phyloP scores from a whole-genome alignment of 2,329 filamentous ascomycete species.

The Pyrenophora graminea region DNA sequence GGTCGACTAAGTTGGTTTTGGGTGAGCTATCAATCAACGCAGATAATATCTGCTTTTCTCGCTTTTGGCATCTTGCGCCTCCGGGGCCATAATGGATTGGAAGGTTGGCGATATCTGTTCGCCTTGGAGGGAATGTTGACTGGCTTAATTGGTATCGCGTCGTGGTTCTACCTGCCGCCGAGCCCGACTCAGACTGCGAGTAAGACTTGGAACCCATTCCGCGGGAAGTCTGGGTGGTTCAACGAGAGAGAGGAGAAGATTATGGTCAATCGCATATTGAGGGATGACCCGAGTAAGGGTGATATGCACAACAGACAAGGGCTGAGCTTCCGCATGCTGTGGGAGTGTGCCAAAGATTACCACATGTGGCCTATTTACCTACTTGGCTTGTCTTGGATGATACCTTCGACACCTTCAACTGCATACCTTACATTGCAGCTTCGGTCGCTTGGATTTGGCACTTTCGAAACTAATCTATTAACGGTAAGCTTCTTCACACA shows the following conservation, averaged over 20 bases:
- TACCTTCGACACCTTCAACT: constrained; percentile 38
- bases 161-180: constrained; percentile 48
- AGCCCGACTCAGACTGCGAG: constrained; percentile 68
- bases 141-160: constrained; percentile 42
- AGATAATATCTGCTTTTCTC: constrained; percentile 61
- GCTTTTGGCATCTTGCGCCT: constrained; percentile 61
- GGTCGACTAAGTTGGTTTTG: constrained; percentile 71
- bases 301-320: constrained; percentile 65
- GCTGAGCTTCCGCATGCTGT: constrained; percentile 54
- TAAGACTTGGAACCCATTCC: constrained; percentile 51
- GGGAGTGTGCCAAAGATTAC: constrained; percentile 57
- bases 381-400: constrained; percentile 43
- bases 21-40: constrained; percentile 64
- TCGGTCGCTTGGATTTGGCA: constrained; percentile 40
- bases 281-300: constrained; percentile 62
- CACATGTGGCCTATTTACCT: constrained; percentile 57
- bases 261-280: constrained; percentile 65
- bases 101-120: constrained; percentile 63
- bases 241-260: constrained; percentile 70
- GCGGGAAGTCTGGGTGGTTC: constrained; percentile 68
- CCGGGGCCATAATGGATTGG: constrained; percentile 54
- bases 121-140: constrained; percentile 48
- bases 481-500: constrained; percentile 27
- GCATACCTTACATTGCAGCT: constrained; percentile 46
- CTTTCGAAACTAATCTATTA: constrained; percentile 46